phyloP scores from a whole-genome alignment of 768 basidiomycete species.

The Lactifluus rugatus region DNA sequence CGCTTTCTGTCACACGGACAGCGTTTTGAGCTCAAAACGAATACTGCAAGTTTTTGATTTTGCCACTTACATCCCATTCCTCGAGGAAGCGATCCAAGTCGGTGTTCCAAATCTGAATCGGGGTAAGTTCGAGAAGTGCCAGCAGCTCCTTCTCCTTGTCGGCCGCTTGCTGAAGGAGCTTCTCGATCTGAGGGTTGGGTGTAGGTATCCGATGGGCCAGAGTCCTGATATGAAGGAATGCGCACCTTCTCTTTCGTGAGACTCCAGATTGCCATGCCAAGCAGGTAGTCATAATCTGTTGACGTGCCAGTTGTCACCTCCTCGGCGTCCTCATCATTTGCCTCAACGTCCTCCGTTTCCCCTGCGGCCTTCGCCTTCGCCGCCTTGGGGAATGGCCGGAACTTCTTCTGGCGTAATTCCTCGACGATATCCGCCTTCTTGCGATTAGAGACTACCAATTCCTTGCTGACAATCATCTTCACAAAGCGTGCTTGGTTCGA shows the following conservation, averaged over 20 bases:
- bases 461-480: conserved; percentile 85
- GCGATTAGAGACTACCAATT: conserved; percentile 75
- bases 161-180: conserved; percentile 65
- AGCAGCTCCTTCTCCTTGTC: conserved; percentile 80
- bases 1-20: conserved; percentile 26
- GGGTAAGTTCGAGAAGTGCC: conserved; percentile 62
- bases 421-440: conserved; percentile 79
- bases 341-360: conserved; percentile 52
- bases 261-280: conserved; percentile 93
- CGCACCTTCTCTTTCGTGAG: conserved; percentile 85
- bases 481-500: conserved; percentile 96
- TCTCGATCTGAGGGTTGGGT: conserved; percentile 62
- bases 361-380: conserved; percentile 55
- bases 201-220: neutral
- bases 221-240: neutral
- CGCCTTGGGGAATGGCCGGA: conserved; percentile 86
- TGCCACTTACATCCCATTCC: conserved; percentile 69
- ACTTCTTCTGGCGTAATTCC: conserved; percentile 75
- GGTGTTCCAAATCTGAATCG: conserved; percentile 79
- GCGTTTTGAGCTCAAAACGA: neutral
- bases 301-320: conserved; percentile 35
- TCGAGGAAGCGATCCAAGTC: conserved; percentile 78
- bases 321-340: conserved; percentile 40
- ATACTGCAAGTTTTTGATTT: neutral
- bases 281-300: conserved; percentile 83